A percentile compares a stretch with the other conserved stretches of the same genome.
Conservation (phyloP, 116 monocot genomes). For the Phalaenopsis hybrid region DNA sequence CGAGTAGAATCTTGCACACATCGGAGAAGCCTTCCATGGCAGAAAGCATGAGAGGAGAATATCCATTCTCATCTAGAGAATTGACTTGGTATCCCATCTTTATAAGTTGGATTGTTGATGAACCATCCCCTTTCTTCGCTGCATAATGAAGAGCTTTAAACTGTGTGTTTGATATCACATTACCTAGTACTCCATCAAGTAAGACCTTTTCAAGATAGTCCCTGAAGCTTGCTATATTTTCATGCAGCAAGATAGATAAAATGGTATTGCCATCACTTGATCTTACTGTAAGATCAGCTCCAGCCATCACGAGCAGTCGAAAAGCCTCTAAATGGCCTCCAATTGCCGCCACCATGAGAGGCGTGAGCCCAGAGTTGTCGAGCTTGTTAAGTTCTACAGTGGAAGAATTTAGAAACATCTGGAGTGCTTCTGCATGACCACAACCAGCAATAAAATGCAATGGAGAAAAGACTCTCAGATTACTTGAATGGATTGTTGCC, state of each 20-base stretch:
- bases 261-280: constrained; percentile 27
- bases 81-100: constrained; percentile 40
- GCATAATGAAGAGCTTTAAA: constrained; percentile 54
- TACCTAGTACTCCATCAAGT: constrained; percentile 30
- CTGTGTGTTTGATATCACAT: constrained; percentile 16
- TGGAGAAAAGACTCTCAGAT: constrained; percentile 37
- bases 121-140: constrained; percentile 32
- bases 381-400: constrained; percentile 29
- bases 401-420: constrained; percentile 34
- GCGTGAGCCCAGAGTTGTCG: constrained; percentile 33
- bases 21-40: constrained; percentile 35
- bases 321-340: constrained; percentile 36
- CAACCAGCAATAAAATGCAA: constrained; percentile 31
- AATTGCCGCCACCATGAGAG: constrained; percentile 36
- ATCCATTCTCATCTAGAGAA: constrained; percentile 43
- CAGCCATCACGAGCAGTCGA: constrained; percentile 47
- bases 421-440: constrained; percentile 30
- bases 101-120: constrained; percentile 36
- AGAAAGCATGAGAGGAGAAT: constrained; percentile 51
- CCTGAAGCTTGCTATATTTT: constrained; percentile 2
- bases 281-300: constrained; percentile 30
- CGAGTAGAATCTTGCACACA: constrained; percentile 34
- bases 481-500: constrained; percentile 26
- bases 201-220: constrained; percentile 36
- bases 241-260: constrained; percentile 22